Conservation (phyloP, 257 asterid species). For the Nicotiana tomentosiformis region DNA sequence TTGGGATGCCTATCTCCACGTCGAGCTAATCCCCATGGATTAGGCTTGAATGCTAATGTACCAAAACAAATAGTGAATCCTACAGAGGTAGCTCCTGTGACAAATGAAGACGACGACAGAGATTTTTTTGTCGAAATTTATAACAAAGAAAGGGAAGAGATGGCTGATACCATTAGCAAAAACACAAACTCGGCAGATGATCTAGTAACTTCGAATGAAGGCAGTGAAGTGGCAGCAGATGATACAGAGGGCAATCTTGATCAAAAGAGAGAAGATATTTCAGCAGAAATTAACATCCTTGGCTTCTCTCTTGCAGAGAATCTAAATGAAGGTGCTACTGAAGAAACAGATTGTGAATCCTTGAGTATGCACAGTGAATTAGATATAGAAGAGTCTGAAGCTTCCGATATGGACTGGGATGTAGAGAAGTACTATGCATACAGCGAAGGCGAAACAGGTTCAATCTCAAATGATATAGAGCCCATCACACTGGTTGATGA, state of each 20-base stretch:
- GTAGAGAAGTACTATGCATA: constrained; percentile 18
- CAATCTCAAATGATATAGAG: not conserved
- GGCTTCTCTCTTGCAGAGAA: constrained; percentile 9
- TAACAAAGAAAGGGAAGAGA: constrained; percentile 23
- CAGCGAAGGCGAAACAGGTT: not conserved
- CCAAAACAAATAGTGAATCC: not conserved
- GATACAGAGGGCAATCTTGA: constrained; percentile 11
- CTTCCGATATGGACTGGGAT: constrained; percentile 59
- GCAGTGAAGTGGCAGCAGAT: constrained; percentile 7
- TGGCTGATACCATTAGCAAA: not conserved
- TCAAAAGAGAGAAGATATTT: constrained; percentile 1
- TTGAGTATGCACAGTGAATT: constrained; percentile 3
- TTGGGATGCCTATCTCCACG: constrained; percentile 48
- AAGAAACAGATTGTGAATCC: constrained; percentile 6
- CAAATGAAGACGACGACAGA: constrained; percentile 19
- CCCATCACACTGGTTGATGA: constrained; percentile 2
- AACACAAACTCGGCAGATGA: not conserved
- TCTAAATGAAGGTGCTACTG: not conserved
- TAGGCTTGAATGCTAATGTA: not conserved
- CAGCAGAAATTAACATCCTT: not conserved
- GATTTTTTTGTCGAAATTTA: constrained; percentile 56
- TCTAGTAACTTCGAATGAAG: not conserved
- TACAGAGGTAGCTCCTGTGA: constrained; percentile 6
- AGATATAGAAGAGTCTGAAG: constrained; percentile 22
- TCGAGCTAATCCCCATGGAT: constrained; percentile 18